phyloP scores from a whole-genome alignment of 73 alveolate species.

The Paramecium tetraurelia region DNA sequence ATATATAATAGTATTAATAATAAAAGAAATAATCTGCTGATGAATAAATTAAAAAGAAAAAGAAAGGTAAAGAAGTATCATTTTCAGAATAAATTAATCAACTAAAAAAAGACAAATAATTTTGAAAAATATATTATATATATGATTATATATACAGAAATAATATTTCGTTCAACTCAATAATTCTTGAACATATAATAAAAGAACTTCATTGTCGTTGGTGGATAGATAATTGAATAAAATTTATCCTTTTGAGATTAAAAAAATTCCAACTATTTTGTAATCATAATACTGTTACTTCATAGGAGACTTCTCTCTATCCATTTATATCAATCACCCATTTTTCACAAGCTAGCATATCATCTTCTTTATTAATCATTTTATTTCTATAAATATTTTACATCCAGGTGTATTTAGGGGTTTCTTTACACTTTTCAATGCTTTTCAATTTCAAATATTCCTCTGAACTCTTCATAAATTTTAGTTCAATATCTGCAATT shows the following conservation, averaged over 20 bases:
- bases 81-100: slow-evolving; percentile 6
- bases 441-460: slow-evolving; percentile 27
- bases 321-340: slow-evolving; percentile 43
- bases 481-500: not conserved
- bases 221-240: slow-evolving; percentile 21
- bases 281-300: not conserved
- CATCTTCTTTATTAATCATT: not conserved
- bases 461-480: not conserved
- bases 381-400: not conserved
- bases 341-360: not conserved
- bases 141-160: not conserved
- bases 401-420: not conserved
- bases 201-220: not conserved
- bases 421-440: not conserved
- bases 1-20: not conserved
- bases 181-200: not conserved
- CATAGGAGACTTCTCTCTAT: not conserved
- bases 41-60: not conserved
- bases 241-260: not conserved
- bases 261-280: not conserved
- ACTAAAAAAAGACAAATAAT: slow-evolving; percentile 7
- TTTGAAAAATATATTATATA: not conserved
- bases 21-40: not conserved
- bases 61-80: slow-evolving; percentile 12
- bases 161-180: not conserved